Conservation (phyloP, 768 basidiomycete species). For the Mycena albidolilacea region DNA sequence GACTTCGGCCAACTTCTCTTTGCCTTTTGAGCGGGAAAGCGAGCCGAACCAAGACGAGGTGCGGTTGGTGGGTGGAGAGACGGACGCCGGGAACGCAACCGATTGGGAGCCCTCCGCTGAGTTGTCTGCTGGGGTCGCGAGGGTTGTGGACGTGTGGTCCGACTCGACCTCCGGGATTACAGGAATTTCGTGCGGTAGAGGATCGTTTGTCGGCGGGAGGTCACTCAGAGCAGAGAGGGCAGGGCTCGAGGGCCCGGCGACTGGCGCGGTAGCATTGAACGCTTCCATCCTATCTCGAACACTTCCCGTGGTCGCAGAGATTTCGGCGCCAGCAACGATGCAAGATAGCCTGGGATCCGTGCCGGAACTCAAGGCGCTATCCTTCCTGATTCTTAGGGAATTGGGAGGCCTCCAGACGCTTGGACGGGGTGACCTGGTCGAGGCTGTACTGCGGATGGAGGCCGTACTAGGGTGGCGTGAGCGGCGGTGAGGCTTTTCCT, state of each 20-base stretch:
- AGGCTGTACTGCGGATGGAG: constrained; percentile 37
- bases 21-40: constrained; percentile 49
- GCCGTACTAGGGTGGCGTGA: constrained; percentile 36
- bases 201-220: constrained; percentile 18
- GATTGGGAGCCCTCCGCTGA: constrained; percentile 8
- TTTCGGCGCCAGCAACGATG: constrained; percentile 32
- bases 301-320: constrained; percentile 18
- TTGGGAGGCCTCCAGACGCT: constrained; percentile 37
- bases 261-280: constrained; percentile 21
- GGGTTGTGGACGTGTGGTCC: constrained; percentile 1
- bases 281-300: constrained; percentile 39
- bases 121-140: background rate
- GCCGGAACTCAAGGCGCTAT: constrained; percentile 28
- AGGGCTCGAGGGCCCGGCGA: constrained; percentile 34
- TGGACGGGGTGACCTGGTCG: constrained; percentile 34
- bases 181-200: constrained; percentile 31
- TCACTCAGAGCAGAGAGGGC: constrained; percentile 19
- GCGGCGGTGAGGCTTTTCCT: constrained; percentile 25
- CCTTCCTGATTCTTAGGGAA: constrained; percentile 29
- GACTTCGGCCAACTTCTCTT: constrained; percentile 43
- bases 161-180: constrained; percentile 33
- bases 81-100: constrained; percentile 36
- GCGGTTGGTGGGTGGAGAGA: constrained; percentile 34
- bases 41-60: constrained; percentile 52
- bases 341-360: constrained; percentile 27